These are phyloP conservation scores for Phlebiopsis flavidoalba DNA, from an alignment of 768 basidiomycete genomes.

Conservation along the genomic window DNA sequence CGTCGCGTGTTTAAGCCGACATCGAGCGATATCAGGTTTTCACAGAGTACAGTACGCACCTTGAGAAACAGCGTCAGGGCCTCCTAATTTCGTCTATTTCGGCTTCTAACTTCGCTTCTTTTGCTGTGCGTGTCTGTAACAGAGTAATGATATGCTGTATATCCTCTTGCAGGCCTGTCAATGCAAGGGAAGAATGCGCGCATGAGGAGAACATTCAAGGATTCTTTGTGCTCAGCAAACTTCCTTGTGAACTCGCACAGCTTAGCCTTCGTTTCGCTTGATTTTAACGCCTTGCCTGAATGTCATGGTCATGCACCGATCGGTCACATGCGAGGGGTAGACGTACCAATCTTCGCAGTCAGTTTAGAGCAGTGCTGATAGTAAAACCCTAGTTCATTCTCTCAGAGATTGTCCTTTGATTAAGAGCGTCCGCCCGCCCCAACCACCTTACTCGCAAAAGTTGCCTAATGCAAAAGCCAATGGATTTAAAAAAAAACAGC, in stretches of 20 bases:
- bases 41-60: background rate
- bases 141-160: background rate
- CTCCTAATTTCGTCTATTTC: background rate
- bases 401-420: conserved; percentile 18
- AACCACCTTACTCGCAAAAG: conserved; percentile 17
- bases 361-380: background rate
- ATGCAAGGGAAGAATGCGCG: conserved; percentile 9
- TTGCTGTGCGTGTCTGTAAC: background rate
- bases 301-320: too few species aligned
- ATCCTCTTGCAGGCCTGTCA: conserved; percentile 9
- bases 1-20: background rate
- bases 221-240: conserved; percentile 15
- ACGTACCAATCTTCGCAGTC: too few species aligned
- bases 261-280: conserved; percentile 16
- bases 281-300: conserved; percentile 15
- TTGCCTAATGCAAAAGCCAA: conserved; percentile 10
- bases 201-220: conserved; percentile 15
- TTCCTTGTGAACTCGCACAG: conserved; percentile 10
- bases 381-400: conserved; percentile 5
- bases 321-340: too few species aligned
- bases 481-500: too few species aligned
- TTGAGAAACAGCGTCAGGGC: conserved; percentile 1
- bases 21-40: background rate
- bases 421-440: background rate
- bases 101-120: conserved; percentile 2